A percentile compares a stretch with the other conserved stretches of the same genome.
phyloP scores from a whole-genome alignment of 2,329 filamentous ascomycete species.

The Pseudocercospora fuligena region DNA sequence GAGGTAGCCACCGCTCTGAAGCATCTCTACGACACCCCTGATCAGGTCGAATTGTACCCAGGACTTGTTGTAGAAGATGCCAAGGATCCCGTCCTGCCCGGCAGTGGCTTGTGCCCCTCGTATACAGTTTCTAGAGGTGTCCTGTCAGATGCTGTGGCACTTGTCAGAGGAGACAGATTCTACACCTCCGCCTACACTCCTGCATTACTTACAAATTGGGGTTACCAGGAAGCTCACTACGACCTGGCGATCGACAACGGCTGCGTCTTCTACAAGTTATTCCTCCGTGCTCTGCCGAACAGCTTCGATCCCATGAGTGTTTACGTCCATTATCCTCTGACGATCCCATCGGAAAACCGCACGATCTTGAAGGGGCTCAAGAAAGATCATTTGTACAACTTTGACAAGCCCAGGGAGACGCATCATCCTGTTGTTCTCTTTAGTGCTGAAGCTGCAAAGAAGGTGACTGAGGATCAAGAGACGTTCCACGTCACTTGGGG shows the following conservation, averaged over 20 bases:
- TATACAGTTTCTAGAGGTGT: constrained; percentile 62
- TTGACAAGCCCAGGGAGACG: constrained; percentile 35
- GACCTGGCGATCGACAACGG: constrained; percentile 54
- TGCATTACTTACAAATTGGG: constrained; percentile 46
- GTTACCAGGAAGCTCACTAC: constrained; percentile 54
- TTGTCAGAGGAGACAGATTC: constrained; percentile 65
- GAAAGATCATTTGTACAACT: constrained; percentile 49
- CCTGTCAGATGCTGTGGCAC: constrained; percentile 63
- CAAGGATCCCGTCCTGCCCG: constrained; percentile 57
- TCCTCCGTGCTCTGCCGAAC: constrained; percentile 56
- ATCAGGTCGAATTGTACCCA: constrained; percentile 72
- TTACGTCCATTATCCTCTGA: constrained; percentile 57
- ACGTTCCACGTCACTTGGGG: constrained; percentile 55
- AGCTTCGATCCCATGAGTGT: constrained; percentile 55
- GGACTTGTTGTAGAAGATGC: constrained; percentile 67
- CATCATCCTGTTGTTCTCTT: constrained; percentile 48
- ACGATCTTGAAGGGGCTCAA: constrained; percentile 49
- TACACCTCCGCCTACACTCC: constrained; percentile 54
- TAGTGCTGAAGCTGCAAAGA: constrained; percentile 51
- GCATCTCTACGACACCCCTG: constrained; percentile 66
- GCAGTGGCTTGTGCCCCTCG: constrained; percentile 58
- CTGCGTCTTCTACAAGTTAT: constrained; percentile 58
- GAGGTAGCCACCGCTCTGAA: constrained; percentile 62
- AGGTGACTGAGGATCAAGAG: constrained; percentile 49
- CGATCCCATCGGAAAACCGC: constrained; percentile 53